These are phyloP conservation scores for Barnettozyma siamensis DNA, from an alignment of 805 yeast genomes.

Conservation along the genomic window DNA sequence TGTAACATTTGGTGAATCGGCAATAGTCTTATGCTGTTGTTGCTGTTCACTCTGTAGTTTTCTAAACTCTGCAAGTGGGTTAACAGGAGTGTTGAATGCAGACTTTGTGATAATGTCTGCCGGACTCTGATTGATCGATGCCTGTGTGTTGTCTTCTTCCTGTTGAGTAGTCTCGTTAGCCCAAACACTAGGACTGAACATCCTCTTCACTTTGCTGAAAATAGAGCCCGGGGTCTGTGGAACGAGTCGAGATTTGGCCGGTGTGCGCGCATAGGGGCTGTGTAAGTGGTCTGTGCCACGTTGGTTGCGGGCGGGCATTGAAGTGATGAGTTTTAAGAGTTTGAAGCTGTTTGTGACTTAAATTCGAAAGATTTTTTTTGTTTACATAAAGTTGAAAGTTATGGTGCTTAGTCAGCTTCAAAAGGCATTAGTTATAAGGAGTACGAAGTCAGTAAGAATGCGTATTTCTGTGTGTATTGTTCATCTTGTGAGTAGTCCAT, in stretches of 20 bases:
- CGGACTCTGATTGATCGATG: neutral
- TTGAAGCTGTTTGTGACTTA: too few relatives aligned
- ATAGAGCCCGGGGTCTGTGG: constrained; percentile 22
- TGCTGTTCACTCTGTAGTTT: constrained; percentile 8
- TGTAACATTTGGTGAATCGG: constrained; percentile 47
- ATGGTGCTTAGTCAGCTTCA: too few relatives aligned
- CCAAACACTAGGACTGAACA: constrained; percentile 22
- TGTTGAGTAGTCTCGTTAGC: neutral
- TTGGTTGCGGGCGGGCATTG: neutral
- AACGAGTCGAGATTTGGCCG: constrained; percentile 18
- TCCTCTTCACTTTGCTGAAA: constrained; percentile 21
- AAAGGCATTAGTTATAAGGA: neutral
- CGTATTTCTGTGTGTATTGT: too few relatives aligned
- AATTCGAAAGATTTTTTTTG: neutral
- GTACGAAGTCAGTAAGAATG: too few relatives aligned
- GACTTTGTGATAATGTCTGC: neutral
- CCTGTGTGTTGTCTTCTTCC: neutral
- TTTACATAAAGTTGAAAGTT: neutral
- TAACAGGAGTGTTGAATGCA: constrained; percentile 7
- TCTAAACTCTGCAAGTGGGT: constrained; percentile 19
- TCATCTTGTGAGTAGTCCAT: too few relatives aligned
- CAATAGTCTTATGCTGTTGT: neutral
- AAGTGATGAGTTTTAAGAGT: neutral
- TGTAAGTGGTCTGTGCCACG: constrained; percentile 11
- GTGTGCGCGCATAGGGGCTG: constrained; percentile 13